phyloP scores from a whole-genome alignment of 2,329 filamentous ascomycete genomes.

The Camillea tinctor region DNA sequence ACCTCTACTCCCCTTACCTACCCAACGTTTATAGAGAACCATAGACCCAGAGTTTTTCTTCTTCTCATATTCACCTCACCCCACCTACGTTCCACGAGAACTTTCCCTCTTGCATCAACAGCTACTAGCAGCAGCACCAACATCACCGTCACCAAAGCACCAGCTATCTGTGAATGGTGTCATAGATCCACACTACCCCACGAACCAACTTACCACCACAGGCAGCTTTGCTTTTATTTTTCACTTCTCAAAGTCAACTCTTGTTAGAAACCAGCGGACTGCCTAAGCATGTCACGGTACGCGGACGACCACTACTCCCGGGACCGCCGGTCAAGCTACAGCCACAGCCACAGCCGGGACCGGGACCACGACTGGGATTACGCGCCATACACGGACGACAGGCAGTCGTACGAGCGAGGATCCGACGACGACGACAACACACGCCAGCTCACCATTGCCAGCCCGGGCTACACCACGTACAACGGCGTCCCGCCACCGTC shows the following conservation, averaged over 20 bases:
- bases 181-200: not conserved
- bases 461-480: conserved; percentile 17
- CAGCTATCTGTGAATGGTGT: not conserved
- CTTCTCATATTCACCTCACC: not conserved
- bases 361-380: conserved; percentile 19
- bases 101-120: not conserved
- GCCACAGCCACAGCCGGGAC: conserved; percentile 6
- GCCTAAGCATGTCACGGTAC: conserved; percentile 26
- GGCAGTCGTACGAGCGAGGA: not conserved
- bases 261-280: no score
- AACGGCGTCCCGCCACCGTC: conserved; percentile 15
- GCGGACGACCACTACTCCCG: conserved; percentile 21
- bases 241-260: no score
- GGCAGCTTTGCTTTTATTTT: no score
- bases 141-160: not conserved
- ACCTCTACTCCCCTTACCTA: no score
- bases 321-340: conserved; percentile 12
- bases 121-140: not conserved
- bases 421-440: no score
- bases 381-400: conserved; percentile 3
- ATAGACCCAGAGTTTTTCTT: no score
- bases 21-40: no score
- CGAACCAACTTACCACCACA: no score
- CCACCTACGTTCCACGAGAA: not conserved
- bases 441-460: conserved; percentile 11